Percentiles rank a stretch among this genome's conserved stretches.
phyloP scores from a whole-genome alignment of 106 monocot genomes.

The Dioscorea dumetorum region DNA sequence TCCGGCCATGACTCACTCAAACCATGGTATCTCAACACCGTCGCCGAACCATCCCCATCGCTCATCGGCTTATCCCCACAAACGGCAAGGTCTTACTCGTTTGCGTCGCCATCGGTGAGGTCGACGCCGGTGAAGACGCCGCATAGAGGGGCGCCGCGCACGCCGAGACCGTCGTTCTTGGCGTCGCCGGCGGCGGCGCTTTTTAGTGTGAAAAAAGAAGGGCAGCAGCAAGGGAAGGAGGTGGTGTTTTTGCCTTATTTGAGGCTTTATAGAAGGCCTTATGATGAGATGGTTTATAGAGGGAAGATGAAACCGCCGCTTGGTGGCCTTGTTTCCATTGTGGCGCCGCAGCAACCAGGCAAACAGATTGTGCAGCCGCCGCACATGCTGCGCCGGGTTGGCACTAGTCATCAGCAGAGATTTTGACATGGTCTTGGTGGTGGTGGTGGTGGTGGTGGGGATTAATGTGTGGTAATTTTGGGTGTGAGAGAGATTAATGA shows the following conservation, averaged over 20 bases:
- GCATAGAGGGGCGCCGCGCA: constrained; percentile 32
- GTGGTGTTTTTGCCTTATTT: constrained; percentile 50
- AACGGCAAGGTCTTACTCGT: constrained; percentile 47
- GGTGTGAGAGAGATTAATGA: no score
- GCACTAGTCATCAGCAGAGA: constrained; percentile 17
- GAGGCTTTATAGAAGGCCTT: constrained; percentile 67
- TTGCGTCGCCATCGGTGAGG: constrained; percentile 44
- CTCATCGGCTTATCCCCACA: constrained; percentile 46
- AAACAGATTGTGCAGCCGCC: constrained; percentile 12
- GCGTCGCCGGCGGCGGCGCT: constrained; percentile 48
- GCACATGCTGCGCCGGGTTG: constrained; percentile 18
- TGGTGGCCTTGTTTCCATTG: constrained; percentile 84
- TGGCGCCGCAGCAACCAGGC: constrained; percentile 19
- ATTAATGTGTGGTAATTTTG: no score
- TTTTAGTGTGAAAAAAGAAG: constrained; percentile 32
- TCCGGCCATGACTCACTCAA: constrained; percentile 63
- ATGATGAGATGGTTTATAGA: constrained; percentile 77
- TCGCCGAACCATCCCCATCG: constrained; percentile 21
- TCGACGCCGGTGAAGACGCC: constrained; percentile 1
- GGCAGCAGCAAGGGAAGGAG: constrained; percentile 13
- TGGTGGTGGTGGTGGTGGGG: no score
- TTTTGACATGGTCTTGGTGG: neutral
- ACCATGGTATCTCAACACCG: constrained; percentile 63
- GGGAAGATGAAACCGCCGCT: constrained; percentile 85
- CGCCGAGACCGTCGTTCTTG: constrained; percentile 82